Percentiles rank a stretch among this genome's conserved stretches.
Conservation (phyloP, 192 early-diverging fungal species). For the Coemansia reversa region DNA sequence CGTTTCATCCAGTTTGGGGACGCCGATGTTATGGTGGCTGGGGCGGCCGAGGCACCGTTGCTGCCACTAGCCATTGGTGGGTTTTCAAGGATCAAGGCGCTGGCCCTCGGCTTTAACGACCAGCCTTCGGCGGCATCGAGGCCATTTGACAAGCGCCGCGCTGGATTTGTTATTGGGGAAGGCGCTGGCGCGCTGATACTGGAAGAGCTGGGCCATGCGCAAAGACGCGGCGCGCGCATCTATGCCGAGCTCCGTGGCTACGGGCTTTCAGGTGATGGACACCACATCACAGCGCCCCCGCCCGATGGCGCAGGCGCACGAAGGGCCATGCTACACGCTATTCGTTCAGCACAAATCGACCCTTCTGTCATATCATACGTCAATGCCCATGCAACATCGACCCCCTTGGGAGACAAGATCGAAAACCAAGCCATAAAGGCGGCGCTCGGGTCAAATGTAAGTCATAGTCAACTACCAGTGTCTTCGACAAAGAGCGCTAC, state of each 20-base stretch:
- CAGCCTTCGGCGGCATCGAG: constrained; percentile 75
- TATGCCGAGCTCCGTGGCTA: constrained; percentile 90
- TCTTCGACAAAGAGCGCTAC: constrained; percentile 91
- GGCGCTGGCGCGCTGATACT: constrained; percentile 86
- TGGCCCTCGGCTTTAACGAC: constrained; percentile 81
- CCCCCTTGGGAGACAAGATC: constrained; percentile 77
- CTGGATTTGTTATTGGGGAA: constrained; percentile 95
- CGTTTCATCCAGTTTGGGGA: constrained; percentile 91
- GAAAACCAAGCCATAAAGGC: constrained; percentile 83
- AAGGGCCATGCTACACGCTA: constrained; percentile 81
- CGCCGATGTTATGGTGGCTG: constrained; percentile 94
- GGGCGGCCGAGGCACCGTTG: constrained; percentile 82
- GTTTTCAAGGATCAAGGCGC: constrained; percentile 78
- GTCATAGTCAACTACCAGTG: constrained; percentile 55
- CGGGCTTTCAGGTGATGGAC: constrained; percentile 86
- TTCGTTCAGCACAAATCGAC: constrained; percentile 61
- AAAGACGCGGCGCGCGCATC: constrained; percentile 76
- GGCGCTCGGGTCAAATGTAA: constrained; percentile 59
- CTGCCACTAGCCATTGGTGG: constrained; percentile 87
- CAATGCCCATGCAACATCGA: constrained; percentile 95
- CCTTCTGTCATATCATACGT: constrained; percentile 77
- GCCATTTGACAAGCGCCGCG: constrained; percentile 84
- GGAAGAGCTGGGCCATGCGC: constrained; percentile 88
- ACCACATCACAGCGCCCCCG: constrained; percentile 93
- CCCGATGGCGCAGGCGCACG: constrained; percentile 81